Conservation (phyloP, 257 asterid genomes). For the Handroanthus guayacan region DNA sequence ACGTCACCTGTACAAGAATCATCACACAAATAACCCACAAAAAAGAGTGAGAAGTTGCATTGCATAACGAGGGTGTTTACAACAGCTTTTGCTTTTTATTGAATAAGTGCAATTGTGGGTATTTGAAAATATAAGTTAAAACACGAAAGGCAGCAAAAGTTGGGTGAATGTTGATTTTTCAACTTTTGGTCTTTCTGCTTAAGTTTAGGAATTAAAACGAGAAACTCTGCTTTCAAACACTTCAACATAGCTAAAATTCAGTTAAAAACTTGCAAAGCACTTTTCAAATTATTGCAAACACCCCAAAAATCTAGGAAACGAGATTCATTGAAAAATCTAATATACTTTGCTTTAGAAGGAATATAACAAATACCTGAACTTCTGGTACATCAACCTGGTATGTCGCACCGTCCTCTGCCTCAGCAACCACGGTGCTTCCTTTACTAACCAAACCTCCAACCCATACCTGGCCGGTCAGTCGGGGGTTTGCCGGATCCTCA, state of each 20-base stretch:
- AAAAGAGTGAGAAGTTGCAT: not conserved
- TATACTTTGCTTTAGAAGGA: not conserved
- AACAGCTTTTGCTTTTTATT: no score
- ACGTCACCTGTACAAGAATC: not conserved
- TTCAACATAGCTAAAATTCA: no score
- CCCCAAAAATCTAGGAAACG: not conserved
- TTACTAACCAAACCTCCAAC: slow-evolving; percentile 75
- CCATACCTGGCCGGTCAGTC: slow-evolving; percentile 78
- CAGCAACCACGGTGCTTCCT: slow-evolving; percentile 75
- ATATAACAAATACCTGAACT: slow-evolving; percentile 61
- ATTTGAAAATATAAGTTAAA: no score
- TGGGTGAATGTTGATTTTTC: no score
- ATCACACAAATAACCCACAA: not conserved
- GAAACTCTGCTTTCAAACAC: no score
- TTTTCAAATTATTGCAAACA: no score
- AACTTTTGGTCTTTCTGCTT: no score
- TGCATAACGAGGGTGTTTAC: no score
- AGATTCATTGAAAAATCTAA: not conserved
- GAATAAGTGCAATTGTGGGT: no score
- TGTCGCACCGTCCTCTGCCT: slow-evolving; percentile 77
- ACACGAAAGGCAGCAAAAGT: no score
- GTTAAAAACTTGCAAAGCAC: no score
- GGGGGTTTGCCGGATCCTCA: slow-evolving; percentile 76
- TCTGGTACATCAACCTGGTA: slow-evolving; percentile 79
- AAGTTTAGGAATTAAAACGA: no score